phyloP scores from a whole-genome alignment of 495 filamentous ascomycete genomes.

The Talaromyces liani region DNA sequence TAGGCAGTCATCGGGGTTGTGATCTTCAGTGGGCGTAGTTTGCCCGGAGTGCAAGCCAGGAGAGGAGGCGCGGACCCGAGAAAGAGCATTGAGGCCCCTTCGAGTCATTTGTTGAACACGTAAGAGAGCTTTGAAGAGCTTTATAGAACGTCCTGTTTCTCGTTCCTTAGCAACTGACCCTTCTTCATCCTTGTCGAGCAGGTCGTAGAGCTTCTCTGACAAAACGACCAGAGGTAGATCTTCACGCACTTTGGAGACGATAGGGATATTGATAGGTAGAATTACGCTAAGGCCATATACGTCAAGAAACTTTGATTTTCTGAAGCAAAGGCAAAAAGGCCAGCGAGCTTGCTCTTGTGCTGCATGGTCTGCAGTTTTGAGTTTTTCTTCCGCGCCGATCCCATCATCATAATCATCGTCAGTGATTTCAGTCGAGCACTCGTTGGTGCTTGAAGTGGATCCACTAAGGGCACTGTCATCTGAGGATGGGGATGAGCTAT shows the following conservation, averaged over 20 bases:
- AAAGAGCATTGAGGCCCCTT: constrained; percentile 27
- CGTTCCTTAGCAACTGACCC: constrained; percentile 11
- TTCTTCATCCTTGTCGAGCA: constrained; percentile 29
- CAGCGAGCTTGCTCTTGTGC: constrained; percentile 28
- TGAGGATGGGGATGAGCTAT: constrained; percentile 18
- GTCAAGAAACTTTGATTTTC: constrained; percentile 22
- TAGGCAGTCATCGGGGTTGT: constrained; percentile 56
- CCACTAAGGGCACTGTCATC: constrained; percentile 24
- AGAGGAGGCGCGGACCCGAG: constrained; percentile 29
- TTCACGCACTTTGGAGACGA: constrained; percentile 28
- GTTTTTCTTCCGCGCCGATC: constrained; percentile 28
- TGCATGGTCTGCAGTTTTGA: constrained; percentile 11
- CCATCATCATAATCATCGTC: constrained; percentile 20
- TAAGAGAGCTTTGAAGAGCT: constrained; percentile 25
- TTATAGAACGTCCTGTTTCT: constrained; percentile 22
- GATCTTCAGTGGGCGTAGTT: constrained; percentile 52
- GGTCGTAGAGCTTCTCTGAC: constrained; percentile 27
- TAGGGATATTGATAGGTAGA: constrained; percentile 23
- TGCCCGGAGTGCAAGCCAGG: constrained; percentile 47
- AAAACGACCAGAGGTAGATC: constrained; percentile 32
- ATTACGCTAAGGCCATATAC: constrained; percentile 15
- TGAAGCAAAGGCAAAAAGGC: constrained; percentile 19
- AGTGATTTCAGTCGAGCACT: constrained; percentile 19
- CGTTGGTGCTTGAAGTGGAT: constrained; percentile 22
- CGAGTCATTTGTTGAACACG: constrained; percentile 34